Evolutionary conservation across 1,139 yeast genomes (phyloP).

Genomic region (Diutina rugosa): DNA sequence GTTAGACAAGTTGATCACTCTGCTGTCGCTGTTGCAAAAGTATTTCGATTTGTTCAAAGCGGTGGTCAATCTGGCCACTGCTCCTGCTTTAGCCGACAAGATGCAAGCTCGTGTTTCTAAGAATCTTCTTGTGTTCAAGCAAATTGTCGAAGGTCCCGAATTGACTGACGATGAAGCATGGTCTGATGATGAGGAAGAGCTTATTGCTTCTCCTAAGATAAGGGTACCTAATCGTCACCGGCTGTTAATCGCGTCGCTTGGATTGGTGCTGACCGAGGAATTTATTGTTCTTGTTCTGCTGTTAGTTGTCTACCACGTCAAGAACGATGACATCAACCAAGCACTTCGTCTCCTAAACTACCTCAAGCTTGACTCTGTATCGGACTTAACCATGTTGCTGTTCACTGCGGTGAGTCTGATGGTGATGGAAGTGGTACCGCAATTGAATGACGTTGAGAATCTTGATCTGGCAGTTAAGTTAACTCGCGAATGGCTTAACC

Average conservation of each 20-base stretch:
- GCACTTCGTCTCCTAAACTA: neutral
- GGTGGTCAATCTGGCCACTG: neutral
- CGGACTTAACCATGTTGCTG: neutral
- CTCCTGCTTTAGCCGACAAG: neutral
- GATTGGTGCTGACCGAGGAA: neutral
- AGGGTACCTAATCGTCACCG: neutral
- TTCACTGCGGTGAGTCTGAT: neutral
- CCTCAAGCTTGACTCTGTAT: neutral
- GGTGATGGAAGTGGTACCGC: neutral
- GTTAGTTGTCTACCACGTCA: neutral
- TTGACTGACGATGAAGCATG: slow-evolving; percentile 1
- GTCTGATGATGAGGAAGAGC: neutral
- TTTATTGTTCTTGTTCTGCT: neutral
- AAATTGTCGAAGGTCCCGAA: neutral
- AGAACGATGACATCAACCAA: neutral
- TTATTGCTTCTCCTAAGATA: neutral
- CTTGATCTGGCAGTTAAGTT: neutral
- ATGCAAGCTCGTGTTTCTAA: neutral
- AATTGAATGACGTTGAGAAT: neutral
- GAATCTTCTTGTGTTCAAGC: neutral
- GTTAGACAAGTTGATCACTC: neutral
- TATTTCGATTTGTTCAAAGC: neutral
- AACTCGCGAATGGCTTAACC: slow-evolving; percentile 1
- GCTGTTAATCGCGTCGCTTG: neutral
- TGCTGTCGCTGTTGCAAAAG: neutral